A percentile compares a stretch with the other conserved stretches of the same genome.
Conservation (phyloP, 1,139 yeast species). For the Geotrichum australiense region DNA sequence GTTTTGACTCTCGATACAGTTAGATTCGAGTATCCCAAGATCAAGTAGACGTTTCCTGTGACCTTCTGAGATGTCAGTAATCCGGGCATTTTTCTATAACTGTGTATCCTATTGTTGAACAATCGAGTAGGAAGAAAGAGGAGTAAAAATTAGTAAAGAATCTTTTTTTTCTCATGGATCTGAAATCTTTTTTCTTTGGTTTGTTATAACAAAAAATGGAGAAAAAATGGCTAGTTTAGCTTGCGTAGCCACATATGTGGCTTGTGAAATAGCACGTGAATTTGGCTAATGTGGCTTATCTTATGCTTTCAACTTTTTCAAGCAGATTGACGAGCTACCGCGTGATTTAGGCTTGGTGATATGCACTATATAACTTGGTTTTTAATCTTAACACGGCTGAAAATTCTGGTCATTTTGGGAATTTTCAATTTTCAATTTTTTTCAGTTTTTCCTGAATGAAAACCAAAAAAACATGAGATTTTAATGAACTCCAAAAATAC, state of each 20-base stretch:
- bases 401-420: no score
- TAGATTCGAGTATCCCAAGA: conserved; percentile 45
- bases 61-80: conserved; percentile 49
- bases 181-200: not conserved
- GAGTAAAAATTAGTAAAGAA: not conserved
- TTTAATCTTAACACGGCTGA: no score
- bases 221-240: not conserved
- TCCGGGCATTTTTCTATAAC: conserved; percentile 23
- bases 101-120: no score
- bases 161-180: not conserved
- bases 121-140: conserved; percentile 1
- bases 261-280: conserved; percentile 19
- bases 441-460: not conserved
- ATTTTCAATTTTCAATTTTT: not conserved
- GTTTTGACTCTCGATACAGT: conserved; percentile 14
- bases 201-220: not conserved
- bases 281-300: conserved; percentile 4
- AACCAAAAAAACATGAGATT: not conserved
- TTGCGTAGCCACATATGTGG: conserved; percentile 17
- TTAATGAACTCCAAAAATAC: not conserved
- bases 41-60: conserved; percentile 49
- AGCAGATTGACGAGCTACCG: no score
- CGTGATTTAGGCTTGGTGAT: conserved; percentile 2
- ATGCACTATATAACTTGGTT: no score
- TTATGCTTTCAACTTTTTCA: no score